Conservation (phyloP, 2,329 filamentous ascomycete species). For the Fusarium stilboides region DNA sequence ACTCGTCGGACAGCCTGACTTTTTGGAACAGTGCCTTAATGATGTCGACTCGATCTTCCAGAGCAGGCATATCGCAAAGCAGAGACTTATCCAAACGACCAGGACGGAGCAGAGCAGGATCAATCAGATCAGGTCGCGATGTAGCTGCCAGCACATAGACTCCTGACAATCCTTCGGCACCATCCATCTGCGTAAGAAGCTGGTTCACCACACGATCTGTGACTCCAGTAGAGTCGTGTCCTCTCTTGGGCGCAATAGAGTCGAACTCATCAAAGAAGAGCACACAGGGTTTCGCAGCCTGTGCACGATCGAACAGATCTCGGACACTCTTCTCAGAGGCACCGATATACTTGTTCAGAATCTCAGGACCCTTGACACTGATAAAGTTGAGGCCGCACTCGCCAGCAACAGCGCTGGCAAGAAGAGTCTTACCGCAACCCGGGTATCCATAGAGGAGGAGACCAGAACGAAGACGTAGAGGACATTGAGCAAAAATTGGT, state of each 20-base stretch:
- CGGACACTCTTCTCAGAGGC: slow-evolving; percentile 96
- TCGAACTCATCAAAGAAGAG: slow-evolving; percentile 99
- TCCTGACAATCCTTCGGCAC: slow-evolving; percentile 92
- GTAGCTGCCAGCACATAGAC: slow-evolving; percentile 98
- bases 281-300: slow-evolving; percentile 91
- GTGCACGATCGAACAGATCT: slow-evolving; percentile 93
- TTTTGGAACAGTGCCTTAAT: slow-evolving; percentile 87
- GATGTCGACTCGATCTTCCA: slow-evolving; percentile 89
- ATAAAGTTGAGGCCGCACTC: slow-evolving; percentile 99
- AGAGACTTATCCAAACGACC: slow-evolving; percentile 94
- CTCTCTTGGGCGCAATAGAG: slow-evolving; percentile 95
- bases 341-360: slow-evolving; percentile 99
- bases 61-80: slow-evolving; percentile 87
- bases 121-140: slow-evolving; percentile 92
- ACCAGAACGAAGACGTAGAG: slow-evolving; percentile 92
- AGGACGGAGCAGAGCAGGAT: slow-evolving; percentile 91
- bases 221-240: slow-evolving; percentile 97
- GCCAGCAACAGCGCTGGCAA: slow-evolving; percentile 96
- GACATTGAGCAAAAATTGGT: slow-evolving; percentile 96
- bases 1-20: slow-evolving; percentile 78
- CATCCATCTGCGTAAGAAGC: slow-evolving; percentile 98
- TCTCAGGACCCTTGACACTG: slow-evolving; percentile 97
- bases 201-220: slow-evolving; percentile 99
- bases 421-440: slow-evolving; percentile 95
- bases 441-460: slow-evolving; percentile 95